phyloP scores from a whole-genome alignment of 2,329 filamentous ascomycete species.

The Aspergillus neoniger region DNA sequence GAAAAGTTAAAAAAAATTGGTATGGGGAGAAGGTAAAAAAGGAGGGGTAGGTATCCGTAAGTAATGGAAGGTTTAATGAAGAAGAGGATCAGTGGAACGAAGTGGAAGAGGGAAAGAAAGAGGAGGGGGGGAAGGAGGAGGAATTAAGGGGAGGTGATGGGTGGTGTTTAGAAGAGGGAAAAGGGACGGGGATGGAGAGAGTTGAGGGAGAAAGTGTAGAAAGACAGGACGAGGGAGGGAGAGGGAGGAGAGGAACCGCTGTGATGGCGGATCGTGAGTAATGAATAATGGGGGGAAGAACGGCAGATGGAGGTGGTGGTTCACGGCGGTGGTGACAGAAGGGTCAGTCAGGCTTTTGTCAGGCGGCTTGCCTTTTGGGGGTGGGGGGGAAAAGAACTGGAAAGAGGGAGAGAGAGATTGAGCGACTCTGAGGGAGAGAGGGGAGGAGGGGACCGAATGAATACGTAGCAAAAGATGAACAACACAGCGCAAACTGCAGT shows the following conservation, averaged over 20 bases:
- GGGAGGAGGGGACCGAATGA: not conserved
- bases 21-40: slow-evolving; percentile 5
- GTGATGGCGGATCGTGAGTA: slow-evolving; percentile 3
- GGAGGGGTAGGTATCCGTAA: slow-evolving; percentile 12
- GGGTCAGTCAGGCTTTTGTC: slow-evolving; percentile 14
- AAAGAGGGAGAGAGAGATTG: not conserved
- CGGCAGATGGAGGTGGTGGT: not conserved
- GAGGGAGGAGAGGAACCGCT: slow-evolving; percentile 9
- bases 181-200: slow-evolving; percentile 7
- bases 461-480: not conserved
- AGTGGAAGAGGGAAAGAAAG: slow-evolving; percentile 14
- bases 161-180: slow-evolving; percentile 16
- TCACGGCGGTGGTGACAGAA: slow-evolving; percentile 4
- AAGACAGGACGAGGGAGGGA: slow-evolving; percentile 6
- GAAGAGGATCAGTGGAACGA: slow-evolving; percentile 12
- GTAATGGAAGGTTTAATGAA: slow-evolving; percentile 10
- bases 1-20: not conserved
- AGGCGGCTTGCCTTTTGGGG: slow-evolving; percentile 6
- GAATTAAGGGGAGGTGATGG: slow-evolving; percentile 27
- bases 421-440: not conserved
- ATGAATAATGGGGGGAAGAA: slow-evolving; percentile 1
- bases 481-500: not conserved
- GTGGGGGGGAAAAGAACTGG: not conserved
- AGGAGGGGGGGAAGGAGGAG: slow-evolving; percentile 19
- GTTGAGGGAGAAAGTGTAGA: not conserved